Evolutionary conservation across 495 filamentous ascomycete genomes (phyloP).

Genomic region (Xylaria bambusicola): DNA sequence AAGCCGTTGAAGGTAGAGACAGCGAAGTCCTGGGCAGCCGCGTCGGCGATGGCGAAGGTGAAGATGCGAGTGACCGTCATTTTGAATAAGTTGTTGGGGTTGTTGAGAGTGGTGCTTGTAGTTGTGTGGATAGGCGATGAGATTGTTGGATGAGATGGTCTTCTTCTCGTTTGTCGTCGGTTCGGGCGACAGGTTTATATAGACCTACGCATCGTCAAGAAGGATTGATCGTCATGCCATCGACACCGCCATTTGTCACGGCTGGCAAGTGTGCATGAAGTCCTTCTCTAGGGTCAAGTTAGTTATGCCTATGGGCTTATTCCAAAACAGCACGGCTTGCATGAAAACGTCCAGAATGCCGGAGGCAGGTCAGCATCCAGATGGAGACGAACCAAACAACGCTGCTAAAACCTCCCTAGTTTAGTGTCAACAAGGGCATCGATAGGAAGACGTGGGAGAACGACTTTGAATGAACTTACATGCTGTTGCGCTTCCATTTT

Average conservation of each 20-base stretch:
- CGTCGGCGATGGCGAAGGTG: slow-evolving; percentile 15
- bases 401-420: slow-evolving; percentile 6
- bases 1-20: slow-evolving; percentile 11
- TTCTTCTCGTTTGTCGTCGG: not conserved
- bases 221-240: slow-evolving; percentile 16
- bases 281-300: slow-evolving; percentile 1
- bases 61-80: slow-evolving; percentile 18
- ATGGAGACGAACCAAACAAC: slow-evolving; percentile 11
- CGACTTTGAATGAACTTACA: not conserved
- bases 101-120: not conserved
- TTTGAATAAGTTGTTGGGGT: slow-evolving; percentile 1
- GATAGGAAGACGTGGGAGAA: not conserved
- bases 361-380: slow-evolving; percentile 13
- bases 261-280: slow-evolving; percentile 11
- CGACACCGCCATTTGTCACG: slow-evolving; percentile 21
- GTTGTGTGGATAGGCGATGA: slow-evolving; percentile 11
- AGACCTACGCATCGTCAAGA: not conserved
- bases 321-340: slow-evolving; percentile 9
- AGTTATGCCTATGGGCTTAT: slow-evolving; percentile 12
- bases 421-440: slow-evolving; percentile 13
- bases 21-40: slow-evolving; percentile 3
- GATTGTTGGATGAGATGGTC: slow-evolving; percentile 7
- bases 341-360: not conserved
- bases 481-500: no score
- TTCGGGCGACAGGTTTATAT: slow-evolving; percentile 13